Conservation (phyloP, 2,329 filamentous ascomycete species). For the Penicillium sp. region DNA sequence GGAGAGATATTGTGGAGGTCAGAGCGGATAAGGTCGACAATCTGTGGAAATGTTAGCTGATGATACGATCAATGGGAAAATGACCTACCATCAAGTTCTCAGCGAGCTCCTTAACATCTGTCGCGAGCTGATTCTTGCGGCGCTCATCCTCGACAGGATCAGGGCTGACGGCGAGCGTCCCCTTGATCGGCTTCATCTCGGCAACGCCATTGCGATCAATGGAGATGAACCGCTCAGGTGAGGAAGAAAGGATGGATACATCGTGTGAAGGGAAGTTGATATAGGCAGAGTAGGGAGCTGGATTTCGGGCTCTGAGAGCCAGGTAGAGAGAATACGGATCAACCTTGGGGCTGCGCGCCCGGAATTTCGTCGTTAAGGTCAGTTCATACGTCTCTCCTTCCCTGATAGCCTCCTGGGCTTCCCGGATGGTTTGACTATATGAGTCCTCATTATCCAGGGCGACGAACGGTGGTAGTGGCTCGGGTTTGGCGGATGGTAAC, state of each 20-base stretch:
- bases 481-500: background rate
- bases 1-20: constrained; percentile 6
- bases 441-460: constrained; percentile 4
- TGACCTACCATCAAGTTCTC: constrained; percentile 1
- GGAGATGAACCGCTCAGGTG: constrained; percentile 6
- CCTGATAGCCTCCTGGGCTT: constrained; percentile 2
- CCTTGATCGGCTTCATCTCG: constrained; percentile 10
- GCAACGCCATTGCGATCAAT: constrained; percentile 2
- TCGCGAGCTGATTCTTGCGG: constrained; percentile 3
- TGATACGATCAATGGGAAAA: background rate
- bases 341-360: background rate
- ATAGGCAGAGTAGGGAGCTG: constrained; percentile 5
- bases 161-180: constrained; percentile 3
- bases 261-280: constrained; percentile 5
- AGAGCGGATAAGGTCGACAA: constrained; percentile 5
- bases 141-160: background rate
- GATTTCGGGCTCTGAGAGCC: background rate
- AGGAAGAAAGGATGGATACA: background rate
- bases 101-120: constrained; percentile 3
- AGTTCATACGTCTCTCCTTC: constrained; percentile 6
- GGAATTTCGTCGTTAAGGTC: background rate
- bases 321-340: constrained; percentile 3
- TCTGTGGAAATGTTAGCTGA: background rate
- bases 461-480: background rate
- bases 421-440: background rate